Percentiles rank a stretch among this genome's conserved stretches.
Evolutionary conservation across 2,329 filamentous ascomycete species (phyloP).

Genomic region (Didymella keratinophila): DNA sequence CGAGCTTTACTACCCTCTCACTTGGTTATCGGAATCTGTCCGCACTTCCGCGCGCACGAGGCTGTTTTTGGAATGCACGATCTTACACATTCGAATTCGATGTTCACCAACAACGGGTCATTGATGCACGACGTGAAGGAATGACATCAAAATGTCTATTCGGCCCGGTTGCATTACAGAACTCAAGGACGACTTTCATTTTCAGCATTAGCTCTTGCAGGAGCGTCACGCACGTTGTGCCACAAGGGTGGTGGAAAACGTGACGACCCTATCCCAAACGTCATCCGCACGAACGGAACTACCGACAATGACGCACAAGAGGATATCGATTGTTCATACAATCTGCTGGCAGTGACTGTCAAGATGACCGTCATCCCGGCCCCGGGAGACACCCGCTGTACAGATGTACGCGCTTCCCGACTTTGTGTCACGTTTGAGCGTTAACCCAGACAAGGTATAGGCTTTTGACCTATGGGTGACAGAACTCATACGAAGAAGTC

Average conservation of each 20-base stretch:
- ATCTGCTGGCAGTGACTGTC: neutral
- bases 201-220: too few relatives aligned
- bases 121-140: conserved; percentile 7
- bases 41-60: neutral
- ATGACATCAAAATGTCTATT: conserved; percentile 1
- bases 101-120: neutral
- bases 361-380: neutral
- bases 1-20: neutral
- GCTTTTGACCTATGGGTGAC: neutral
- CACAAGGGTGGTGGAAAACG: neutral
- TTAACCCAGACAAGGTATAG: conserved; percentile 9
- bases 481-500: conserved; percentile 1
- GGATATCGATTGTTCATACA: neutral
- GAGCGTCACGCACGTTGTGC: neutral
- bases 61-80: conserved; percentile 10
- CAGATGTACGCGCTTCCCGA: conserved; percentile 6
- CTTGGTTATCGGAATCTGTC: neutral
- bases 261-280: neutral
- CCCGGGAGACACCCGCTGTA: conserved; percentile 18
- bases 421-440: conserved; percentile 6
- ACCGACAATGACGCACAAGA: neutral
- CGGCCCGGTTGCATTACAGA: neutral
- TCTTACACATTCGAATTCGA: neutral
- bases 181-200: neutral
- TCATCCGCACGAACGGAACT: neutral